Evolutionary conservation across 495 filamentous ascomycete genomes (phyloP).

Genomic region (Penicillium argentinense): DNA sequence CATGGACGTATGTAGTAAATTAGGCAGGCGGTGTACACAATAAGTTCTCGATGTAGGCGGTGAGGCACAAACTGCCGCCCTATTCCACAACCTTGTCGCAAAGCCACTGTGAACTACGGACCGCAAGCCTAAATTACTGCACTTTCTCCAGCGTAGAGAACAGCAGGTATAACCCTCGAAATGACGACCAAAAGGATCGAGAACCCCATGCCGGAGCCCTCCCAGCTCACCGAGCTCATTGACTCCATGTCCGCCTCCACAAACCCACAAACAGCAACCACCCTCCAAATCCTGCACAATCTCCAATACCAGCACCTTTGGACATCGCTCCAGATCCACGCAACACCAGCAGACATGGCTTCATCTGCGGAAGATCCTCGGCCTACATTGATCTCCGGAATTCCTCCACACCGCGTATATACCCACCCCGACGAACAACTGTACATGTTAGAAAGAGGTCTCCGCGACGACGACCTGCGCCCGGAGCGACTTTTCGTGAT

Average conservation of each 20-base stretch:
- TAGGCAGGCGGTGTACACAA: constrained; percentile 16
- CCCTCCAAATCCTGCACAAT: constrained; percentile 72
- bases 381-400: constrained; percentile 71
- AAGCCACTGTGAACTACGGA: neutral
- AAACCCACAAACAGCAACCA: constrained; percentile 49
- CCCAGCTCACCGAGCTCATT: constrained; percentile 37
- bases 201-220: constrained; percentile 19
- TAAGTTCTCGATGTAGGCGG: constrained; percentile 10
- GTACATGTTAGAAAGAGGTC: constrained; percentile 61
- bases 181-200: constrained; percentile 15
- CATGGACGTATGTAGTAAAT: too few species aligned
- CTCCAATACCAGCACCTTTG: constrained; percentile 86
- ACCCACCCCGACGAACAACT: constrained; percentile 92
- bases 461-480: constrained; percentile 47
- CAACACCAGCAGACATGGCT: constrained; percentile 15
- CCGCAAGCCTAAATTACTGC: too few species aligned
- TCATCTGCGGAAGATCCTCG: constrained; percentile 28
- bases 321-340: constrained; percentile 65
- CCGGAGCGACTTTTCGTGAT: constrained; percentile 80
- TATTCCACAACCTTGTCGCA: constrained; percentile 1
- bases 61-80: constrained; percentile 8
- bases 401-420: constrained; percentile 86
- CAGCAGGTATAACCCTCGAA: too few species aligned
- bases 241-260: constrained; percentile 21
- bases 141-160: too few species aligned